These are phyloP conservation scores for Trichaptum fuscoviolaceum DNA, from an alignment of 768 basidiomycete species.

Conservation along the genomic window DNA sequence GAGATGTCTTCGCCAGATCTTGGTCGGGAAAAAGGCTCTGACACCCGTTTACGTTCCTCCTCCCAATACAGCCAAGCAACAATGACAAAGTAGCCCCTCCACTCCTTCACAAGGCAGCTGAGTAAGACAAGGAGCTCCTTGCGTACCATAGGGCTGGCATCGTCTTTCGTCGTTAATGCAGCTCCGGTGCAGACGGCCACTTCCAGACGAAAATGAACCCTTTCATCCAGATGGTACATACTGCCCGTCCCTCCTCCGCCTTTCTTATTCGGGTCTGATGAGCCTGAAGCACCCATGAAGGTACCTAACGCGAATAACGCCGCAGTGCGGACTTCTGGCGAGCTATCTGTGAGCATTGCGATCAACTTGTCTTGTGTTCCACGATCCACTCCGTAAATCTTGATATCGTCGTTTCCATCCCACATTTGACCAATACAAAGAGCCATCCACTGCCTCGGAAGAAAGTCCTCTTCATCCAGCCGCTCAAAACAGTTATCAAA, in stretches of 20 bases:
- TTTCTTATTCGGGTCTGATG: conserved; percentile 54
- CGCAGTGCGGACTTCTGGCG: conserved; percentile 89
- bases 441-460: conserved; percentile 91
- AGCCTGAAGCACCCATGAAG: conserved; percentile 86
- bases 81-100: conserved; percentile 92
- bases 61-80: conserved; percentile 98
- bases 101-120: conserved; percentile 91
- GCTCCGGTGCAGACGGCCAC: conserved; percentile 88
- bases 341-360: conserved; percentile 73
- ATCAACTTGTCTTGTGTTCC: conserved; percentile 82
- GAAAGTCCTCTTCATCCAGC: conserved; percentile 84
- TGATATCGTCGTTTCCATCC: conserved; percentile 89
- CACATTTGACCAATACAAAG: conserved; percentile 94
- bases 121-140: conserved; percentile 91
- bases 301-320: conserved; percentile 90
- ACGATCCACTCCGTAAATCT: conserved; percentile 71
- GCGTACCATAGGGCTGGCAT: conserved; percentile 93
- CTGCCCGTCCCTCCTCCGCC: conserved; percentile 87
- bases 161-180: conserved; percentile 83
- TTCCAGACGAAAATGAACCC: conserved; percentile 83
- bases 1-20: conserved; percentile 58
- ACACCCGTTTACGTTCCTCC: conserved; percentile 52
- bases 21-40: background rate
- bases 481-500: conserved; percentile 85
- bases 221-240: conserved; percentile 67